Conservation (phyloP, 345 rosid species). For the Cardamine occulta region DNA sequence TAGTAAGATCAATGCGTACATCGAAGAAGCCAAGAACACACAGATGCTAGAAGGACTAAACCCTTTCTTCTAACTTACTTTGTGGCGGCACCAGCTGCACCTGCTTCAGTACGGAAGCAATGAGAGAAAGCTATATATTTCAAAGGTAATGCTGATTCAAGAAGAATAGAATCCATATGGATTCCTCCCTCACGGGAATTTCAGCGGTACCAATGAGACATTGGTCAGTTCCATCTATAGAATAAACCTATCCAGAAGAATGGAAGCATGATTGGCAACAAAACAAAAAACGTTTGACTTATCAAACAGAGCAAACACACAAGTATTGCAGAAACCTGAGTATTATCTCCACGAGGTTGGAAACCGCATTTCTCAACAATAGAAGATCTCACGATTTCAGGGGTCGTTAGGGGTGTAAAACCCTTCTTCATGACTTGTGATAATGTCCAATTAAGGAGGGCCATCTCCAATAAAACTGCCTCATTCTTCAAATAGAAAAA, state of each 20-base stretch:
- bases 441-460: slow-evolving; percentile 82
- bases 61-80: slow-evolving; percentile 50
- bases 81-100: slow-evolving; percentile 90
- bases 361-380: slow-evolving; percentile 96
- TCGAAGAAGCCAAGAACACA: slow-evolving; percentile 4
- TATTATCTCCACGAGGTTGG: slow-evolving; percentile 96
- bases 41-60: slow-evolving; percentile 1
- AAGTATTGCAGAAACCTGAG: slow-evolving; percentile 64
- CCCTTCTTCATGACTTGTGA: slow-evolving; percentile 89
- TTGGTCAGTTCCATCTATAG: slow-evolving; percentile 80
- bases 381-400: slow-evolving; percentile 90
- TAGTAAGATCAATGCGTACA: neutral
- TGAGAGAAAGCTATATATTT: slow-evolving; percentile 88
- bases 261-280: slow-evolving; percentile 16
- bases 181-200: slow-evolving; percentile 95
- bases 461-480: slow-evolving; percentile 93
- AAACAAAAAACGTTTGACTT: neutral
- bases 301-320: slow-evolving; percentile 12
- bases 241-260: slow-evolving; percentile 65
- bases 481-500: slow-evolving; percentile 94
- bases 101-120: slow-evolving; percentile 97
- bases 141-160: slow-evolving; percentile 66
- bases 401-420: slow-evolving; percentile 75
- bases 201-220: slow-evolving; percentile 98
- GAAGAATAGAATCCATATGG: slow-evolving; percentile 88